Percentiles rank a stretch among this genome's conserved stretches.
Conservation (phyloP, 2,329 filamentous ascomycete genomes). For the Aspergillus udagawae region DNA sequence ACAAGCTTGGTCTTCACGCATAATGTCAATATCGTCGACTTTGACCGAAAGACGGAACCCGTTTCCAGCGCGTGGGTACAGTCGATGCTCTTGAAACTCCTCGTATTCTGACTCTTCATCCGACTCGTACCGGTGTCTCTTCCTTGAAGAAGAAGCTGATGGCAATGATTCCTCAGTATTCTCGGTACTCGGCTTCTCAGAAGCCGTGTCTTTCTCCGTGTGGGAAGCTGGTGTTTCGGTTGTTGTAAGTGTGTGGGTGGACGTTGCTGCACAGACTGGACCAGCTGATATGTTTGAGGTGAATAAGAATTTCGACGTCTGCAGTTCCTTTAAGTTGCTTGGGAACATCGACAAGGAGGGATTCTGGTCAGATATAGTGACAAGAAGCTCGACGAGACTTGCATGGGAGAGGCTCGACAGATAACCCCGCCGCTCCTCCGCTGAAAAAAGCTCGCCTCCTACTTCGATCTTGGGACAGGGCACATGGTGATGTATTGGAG, state of each 20-base stretch:
- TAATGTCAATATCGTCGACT: constrained; percentile 57
- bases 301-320: constrained; percentile 20
- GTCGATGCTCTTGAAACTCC: constrained; percentile 53
- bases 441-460: constrained; percentile 25
- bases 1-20: constrained; percentile 56
- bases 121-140: constrained; percentile 25
- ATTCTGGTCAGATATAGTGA: constrained; percentile 58
- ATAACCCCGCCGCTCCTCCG: constrained; percentile 57
- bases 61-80: constrained; percentile 61
- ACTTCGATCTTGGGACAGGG: constrained; percentile 19
- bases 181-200: not conserved
- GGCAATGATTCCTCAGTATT: not conserved
- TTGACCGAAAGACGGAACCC: constrained; percentile 57
- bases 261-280: not conserved
- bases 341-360: constrained; percentile 66
- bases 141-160: constrained; percentile 2
- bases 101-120: constrained; percentile 38
- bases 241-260: constrained; percentile 6
- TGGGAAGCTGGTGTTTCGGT: not conserved
- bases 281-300: constrained; percentile 7
- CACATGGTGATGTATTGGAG: constrained; percentile 12
- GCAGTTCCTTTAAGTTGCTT: constrained; percentile 26
- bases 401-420: constrained; percentile 58
- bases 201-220: not conserved
- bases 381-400: constrained; percentile 61